These are phyloP conservation scores for Cryptococcus sp. DNA, from an alignment of 1,284 basidiomycete genomes.

Conservation along the genomic window DNA sequence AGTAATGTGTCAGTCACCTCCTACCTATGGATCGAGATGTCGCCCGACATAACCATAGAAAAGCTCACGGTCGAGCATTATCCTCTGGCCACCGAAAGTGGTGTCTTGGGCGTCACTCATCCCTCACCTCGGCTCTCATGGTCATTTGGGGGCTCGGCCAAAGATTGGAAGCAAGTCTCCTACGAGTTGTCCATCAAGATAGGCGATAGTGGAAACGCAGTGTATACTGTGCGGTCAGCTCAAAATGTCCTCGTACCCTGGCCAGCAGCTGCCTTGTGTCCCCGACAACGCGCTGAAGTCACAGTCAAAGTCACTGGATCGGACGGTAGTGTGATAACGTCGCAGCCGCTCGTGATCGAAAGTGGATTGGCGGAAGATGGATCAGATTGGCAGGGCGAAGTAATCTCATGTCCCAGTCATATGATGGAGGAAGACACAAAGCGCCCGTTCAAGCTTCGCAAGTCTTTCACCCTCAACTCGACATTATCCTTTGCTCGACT, in stretches of 20 bases:
- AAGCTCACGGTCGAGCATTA: slow-evolving; percentile 14
- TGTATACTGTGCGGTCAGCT: slow-evolving; percentile 14
- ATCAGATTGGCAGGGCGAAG: slow-evolving; percentile 26
- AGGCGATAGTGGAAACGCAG: neutral
- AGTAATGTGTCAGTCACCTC: too few species aligned
- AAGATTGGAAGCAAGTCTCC: slow-evolving; percentile 29
- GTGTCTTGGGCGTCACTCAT: slow-evolving; percentile 15
- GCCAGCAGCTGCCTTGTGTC: slow-evolving; percentile 28
- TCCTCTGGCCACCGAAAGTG: too few species aligned
- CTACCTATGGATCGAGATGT: too few species aligned
- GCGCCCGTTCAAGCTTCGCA: slow-evolving; percentile 10
- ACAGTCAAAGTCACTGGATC: slow-evolving; percentile 17
- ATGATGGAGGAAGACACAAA: neutral
- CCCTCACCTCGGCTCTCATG: slow-evolving; percentile 31
- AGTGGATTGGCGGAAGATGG: slow-evolving; percentile 21
- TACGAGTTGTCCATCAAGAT: slow-evolving; percentile 22
- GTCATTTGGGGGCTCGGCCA: slow-evolving; percentile 18
- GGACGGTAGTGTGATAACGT: slow-evolving; percentile 16
- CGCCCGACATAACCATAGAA: slow-evolving; percentile 1
- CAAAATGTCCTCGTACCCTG: slow-evolving; percentile 35
- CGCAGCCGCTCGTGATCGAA: slow-evolving; percentile 21
- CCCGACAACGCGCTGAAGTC: slow-evolving; percentile 23
- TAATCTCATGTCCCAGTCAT: slow-evolving; percentile 10
- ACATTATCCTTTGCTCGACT: slow-evolving; percentile 16
- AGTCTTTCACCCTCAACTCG: neutral